Percentiles rank a stretch among this genome's conserved stretches.
These are phyloP conservation scores for Aspergillus proliferans DNA, from an alignment of 2,329 filamentous ascomycete species.

Conservation along the genomic window DNA sequence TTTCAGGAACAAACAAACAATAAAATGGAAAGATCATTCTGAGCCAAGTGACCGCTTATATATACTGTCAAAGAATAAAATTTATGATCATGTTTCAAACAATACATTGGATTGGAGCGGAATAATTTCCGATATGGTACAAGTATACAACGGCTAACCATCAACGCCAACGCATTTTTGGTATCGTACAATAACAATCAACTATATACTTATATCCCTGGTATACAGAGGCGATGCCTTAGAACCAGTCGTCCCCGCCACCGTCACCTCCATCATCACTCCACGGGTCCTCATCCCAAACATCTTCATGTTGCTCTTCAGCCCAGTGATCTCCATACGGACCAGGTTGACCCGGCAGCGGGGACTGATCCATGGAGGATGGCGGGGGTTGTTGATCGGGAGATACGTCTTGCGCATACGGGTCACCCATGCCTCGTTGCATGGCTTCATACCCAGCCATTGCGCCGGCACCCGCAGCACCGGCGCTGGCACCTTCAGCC, in stretches of 20 bases:
- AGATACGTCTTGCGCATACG: slow-evolving; percentile 9
- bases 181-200: neutral
- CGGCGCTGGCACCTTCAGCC: slow-evolving; percentile 36
- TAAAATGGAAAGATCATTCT: no score
- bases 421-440: slow-evolving; percentile 44
- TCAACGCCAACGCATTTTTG: neutral
- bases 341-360: slow-evolving; percentile 13
- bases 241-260: slow-evolving; percentile 22
- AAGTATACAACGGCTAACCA: neutral
- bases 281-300: slow-evolving; percentile 18
- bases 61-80: no score
- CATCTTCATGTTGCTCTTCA: slow-evolving; percentile 16
- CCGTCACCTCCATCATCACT: slow-evolving; percentile 14
- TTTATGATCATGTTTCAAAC: no score
- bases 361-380: slow-evolving; percentile 8
- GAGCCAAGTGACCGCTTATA: no score
- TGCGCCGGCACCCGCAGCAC: slow-evolving; percentile 50
- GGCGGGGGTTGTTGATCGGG: slow-evolving; percentile 13
- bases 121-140: neutral
- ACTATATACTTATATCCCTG: no score
- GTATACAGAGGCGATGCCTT: neutral
- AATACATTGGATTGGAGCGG: no score
- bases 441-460: slow-evolving; percentile 60
- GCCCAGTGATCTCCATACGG: slow-evolving; percentile 23
- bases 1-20: no score